Base-by-base conservation (phyloP, 352 stramenopile species). In the Pythium aristosporum region DNA sequence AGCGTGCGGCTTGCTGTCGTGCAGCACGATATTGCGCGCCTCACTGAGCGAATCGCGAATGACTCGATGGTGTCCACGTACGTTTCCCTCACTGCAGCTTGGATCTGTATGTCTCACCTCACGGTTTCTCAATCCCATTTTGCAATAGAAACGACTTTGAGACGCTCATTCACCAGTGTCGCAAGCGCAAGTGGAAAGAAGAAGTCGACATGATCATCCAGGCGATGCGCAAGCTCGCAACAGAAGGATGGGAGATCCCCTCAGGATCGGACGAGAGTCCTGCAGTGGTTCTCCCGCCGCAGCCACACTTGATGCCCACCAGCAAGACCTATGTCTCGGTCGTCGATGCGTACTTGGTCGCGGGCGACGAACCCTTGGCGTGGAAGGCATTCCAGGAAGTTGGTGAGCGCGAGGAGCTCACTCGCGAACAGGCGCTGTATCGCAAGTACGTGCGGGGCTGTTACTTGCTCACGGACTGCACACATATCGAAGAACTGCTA, bases 111-210 rank as follows among this genome's bases (percentile, higher is more conserved):
- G 15, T 49, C 8, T 11, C n/a, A 25, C 8, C 43, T 49, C 46
- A 5, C 30, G 9, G 46, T 34, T 36, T 58, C n/a, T n/a, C n/a
- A n/a, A n/a, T n/a, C n/a, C n/a, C n/a, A n/a, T n/a, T n/a, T n/a
- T n/a, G 52, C 25, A 11, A 39, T 61, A 92, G 84, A 18, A 87
- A 86, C 53, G 84, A 92, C 58, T 92, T 91, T 49, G 84, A 92
- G 66, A 92, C 84, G 30, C 68, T 92, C 16, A 87, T 92, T 41
- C 84, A 92, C 34, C 84, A 92, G 48, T 92, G 84, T 56, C 82
- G 84, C 13, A 92, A 92, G 65, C 74, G 84, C 7, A 92, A 92
- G 57, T 92, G 84, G 84, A 90, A 88, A 43, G 76, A 92, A 34
- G 78, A 89, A 49, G 69, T 92, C 12, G 61, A 60, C 4, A 64